These are phyloP conservation scores for Fusarium camptoceras DNA, from an alignment of 2,329 filamentous ascomycete genomes.

Conservation along the genomic window DNA sequence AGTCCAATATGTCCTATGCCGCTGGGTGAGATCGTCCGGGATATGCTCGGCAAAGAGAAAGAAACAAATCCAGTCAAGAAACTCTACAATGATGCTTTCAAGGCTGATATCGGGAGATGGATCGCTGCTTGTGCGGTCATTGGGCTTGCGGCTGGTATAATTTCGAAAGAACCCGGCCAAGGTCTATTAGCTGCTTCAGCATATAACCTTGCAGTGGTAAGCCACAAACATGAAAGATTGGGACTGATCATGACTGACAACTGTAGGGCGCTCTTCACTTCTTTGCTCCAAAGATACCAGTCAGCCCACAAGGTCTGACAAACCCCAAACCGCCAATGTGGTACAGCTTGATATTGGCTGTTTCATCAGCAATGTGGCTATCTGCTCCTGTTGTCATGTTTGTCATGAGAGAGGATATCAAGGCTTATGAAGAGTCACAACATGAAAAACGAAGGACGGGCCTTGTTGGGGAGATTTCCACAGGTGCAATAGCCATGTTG, in stretches of 20 bases:
- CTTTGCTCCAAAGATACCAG: constrained; percentile 11
- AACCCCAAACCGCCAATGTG: constrained; percentile 19
- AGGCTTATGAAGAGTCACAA: constrained; percentile 4
- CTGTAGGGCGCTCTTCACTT: constrained; percentile 21
- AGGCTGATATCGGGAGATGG: constrained; percentile 33
- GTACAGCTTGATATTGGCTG: constrained; percentile 20
- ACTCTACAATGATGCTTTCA: constrained; percentile 32
- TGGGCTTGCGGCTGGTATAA: constrained; percentile 30
- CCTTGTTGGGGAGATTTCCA: constrained; percentile 4
- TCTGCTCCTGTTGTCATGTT: constrained; percentile 24
- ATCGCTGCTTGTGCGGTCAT: constrained; percentile 24
- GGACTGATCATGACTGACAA: not conserved
- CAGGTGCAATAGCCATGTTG: constrained; percentile 17
- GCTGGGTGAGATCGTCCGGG: constrained; percentile 22
- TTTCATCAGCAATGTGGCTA: constrained; percentile 20
- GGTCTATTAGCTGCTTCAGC: constrained; percentile 20
- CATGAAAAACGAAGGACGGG: constrained; percentile 9
- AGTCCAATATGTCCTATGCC: constrained; percentile 30
- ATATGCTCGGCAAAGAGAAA: constrained; percentile 20
- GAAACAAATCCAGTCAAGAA: constrained; percentile 30
- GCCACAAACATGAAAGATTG: not conserved
- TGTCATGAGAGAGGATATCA: constrained; percentile 6
- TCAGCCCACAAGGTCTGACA: constrained; percentile 4
- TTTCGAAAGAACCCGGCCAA: constrained; percentile 27
- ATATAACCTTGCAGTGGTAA: constrained; percentile 29